Base-by-base conservation (phyloP, 768 basidiomycete genomes). In the Termitomyces sp. region DNA sequence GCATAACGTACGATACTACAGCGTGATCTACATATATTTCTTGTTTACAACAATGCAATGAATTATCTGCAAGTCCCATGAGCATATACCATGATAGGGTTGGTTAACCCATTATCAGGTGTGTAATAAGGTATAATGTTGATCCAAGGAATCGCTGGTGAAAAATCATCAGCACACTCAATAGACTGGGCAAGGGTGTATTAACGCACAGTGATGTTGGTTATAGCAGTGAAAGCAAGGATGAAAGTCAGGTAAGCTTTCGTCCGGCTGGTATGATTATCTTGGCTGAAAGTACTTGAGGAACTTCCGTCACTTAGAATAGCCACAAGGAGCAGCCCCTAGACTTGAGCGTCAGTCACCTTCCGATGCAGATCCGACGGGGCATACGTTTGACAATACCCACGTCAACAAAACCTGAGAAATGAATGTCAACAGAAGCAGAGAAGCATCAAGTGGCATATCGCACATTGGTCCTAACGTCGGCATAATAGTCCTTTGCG, bases 401-500 rank as follows among this genome's bases (percentile, higher is more conserved):
- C 93, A 95, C 3, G 81, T 74, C 54, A 95, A 75, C 43, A 95
- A 70, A 34, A 88, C 82, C 82, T 85, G 50, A 32, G 57, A 32
- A 19, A 41, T 21, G 56, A 48, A 35, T 51, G 46, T 25, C 21
- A 54, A 16, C 35, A 21, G 4, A 53, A 10, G 17, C 31, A 43
- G n/a, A 42, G 10, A 5, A 45, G 10, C 1, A n/a, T 25, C 19
- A n/a, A 27, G 38, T n/a, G 25, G 12, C 17, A 42, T 41, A 12
- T 64, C 66, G 51, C 54, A 79, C 89, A 72, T 94, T 93, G 7
- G 92, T 93, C 61, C 92, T 76, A 53, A 95, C 90, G 64, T 85
- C 86, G 0, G 92, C 90, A 69, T 94, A 95, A 72, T 94, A 95
- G 63, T 92, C 90, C 66, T 85, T 87, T 10, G 89, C 89, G 1